Evolutionary conservation across 768 basidiomycete genomes (phyloP), one percentile per base, ranked within the genome.

Genomic region (Panus rudis): DNA sequence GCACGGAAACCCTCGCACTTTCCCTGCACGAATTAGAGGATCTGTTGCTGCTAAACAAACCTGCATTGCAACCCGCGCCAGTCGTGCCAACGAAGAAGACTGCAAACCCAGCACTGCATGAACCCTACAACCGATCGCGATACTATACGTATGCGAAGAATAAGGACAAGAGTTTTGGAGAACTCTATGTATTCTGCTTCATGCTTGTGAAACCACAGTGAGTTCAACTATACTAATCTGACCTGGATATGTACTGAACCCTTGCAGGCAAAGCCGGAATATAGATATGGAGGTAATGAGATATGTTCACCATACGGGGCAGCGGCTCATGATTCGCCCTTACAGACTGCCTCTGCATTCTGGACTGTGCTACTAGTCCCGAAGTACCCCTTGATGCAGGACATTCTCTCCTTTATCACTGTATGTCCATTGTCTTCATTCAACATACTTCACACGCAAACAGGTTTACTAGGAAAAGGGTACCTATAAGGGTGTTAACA

Each of bases 201-300:
- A 51, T 59, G 6, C 71, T 88, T 40, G 76, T 79, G 22, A 90
- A 88, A 62, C 73, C 78, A 22, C 71, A 76, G 84, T 91, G 62
- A 58, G 83, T 73, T 34, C 8, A 6, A 35, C 34, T 5, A 21
- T 13, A 23, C 6, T 41, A 41, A 21, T 35, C 10, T 30, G 25
- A 11, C 8, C n/a, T 21, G 10, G 11, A n/a, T 34, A 22, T 11
- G 16, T 20, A 13, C 14, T 23, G 21, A 19, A 7, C 31, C n/a
- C 14, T n/a, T 38, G 25, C 31, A 88, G 85, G 57, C 73, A 76
- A 58, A 77, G 78, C 16, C 73, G 79, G 50, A 89, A 86, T 57
- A 78, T 89, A 48, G 86, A 89, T 40, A 84, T 90, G 71, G 86
- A 90, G 66, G 85, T 84, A 48, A 53, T 67, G 52, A 17, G n/a